These are phyloP conservation scores for Neocallimastix lanati DNA, from an alignment of 192 early-diverging fungal species.

Conservation along the genomic window DNA sequence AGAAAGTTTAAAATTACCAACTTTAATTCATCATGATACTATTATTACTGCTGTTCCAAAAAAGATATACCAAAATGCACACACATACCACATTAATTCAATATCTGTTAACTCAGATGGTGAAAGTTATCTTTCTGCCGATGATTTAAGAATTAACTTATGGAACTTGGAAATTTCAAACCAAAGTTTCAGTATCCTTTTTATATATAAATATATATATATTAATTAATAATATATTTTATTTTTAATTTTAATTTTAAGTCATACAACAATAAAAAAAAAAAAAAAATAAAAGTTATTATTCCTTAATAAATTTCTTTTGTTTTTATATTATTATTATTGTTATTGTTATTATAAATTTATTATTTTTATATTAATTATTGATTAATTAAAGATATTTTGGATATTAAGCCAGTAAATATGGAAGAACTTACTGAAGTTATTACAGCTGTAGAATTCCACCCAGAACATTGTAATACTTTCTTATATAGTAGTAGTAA, in stretches of 20 bases:
- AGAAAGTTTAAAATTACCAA: slow-evolving; percentile 48
- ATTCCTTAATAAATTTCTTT: too few species aligned
- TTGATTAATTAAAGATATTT: too few species aligned
- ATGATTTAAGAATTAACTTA: slow-evolving; percentile 94
- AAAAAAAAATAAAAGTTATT: too few species aligned
- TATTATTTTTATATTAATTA: too few species aligned
- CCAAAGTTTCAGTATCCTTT: slow-evolving; percentile 69
- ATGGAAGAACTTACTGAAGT: slow-evolving; percentile 99
- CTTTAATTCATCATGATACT: slow-evolving; percentile 81
- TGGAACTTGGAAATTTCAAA: slow-evolving; percentile 96
- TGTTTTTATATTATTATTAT: too few species aligned
- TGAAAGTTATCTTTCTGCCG: slow-evolving; percentile 92
- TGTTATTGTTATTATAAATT: too few species aligned
- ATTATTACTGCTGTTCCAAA: slow-evolving; percentile 88
- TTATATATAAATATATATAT: too few species aligned
- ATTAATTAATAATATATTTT: too few species aligned
- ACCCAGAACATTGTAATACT: slow-evolving; percentile 84
- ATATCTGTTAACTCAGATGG: slow-evolving; percentile 97
- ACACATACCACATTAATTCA: slow-evolving; percentile 99
- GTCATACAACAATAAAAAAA: too few species aligned
- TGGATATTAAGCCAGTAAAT: slow-evolving; percentile 99
- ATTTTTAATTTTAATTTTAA: too few species aligned
- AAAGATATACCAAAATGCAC: slow-evolving; percentile 92
- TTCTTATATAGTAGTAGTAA: slow-evolving; percentile 99
- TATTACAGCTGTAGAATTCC: slow-evolving; percentile 96